A percentile compares a stretch with the other conserved stretches of the same genome.
Conservation (phyloP, 352 stramenopile genomes). For the Phytophthora sp. region DNA sequence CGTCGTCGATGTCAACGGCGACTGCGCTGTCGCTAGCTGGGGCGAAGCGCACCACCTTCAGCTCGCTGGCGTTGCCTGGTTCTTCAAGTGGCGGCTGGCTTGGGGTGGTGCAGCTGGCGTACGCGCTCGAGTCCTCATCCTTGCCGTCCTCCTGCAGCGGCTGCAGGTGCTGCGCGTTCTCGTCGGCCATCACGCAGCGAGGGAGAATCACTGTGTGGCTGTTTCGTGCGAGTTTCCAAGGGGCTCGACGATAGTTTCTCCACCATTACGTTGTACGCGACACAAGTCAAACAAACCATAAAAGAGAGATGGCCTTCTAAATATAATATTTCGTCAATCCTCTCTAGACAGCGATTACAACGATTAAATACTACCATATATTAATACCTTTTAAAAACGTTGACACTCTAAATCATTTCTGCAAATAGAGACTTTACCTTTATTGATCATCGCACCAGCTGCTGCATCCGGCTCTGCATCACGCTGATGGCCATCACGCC, state of each 20-base stretch:
- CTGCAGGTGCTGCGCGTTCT: conserved; percentile 10
- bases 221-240: conserved; percentile 7
- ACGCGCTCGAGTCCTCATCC: conserved; percentile 17
- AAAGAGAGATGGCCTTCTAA: neutral
- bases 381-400: too few relatives aligned
- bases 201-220: neutral
- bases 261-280: neutral
- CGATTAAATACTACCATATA: too few relatives aligned
- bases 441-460: neutral
- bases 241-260: neutral
- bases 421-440: too few relatives aligned
- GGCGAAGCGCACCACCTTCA: conserved; percentile 22
- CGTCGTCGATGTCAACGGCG: conserved; percentile 7
- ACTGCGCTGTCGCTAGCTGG: conserved; percentile 7
- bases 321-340: conserved; percentile 3
- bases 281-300: neutral
- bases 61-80: neutral
- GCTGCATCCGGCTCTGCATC: neutral
- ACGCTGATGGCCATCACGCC: neutral
- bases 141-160: conserved; percentile 23
- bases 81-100: neutral
- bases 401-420: too few relatives aligned
- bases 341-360: neutral
- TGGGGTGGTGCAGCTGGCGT: conserved; percentile 10
- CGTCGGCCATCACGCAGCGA: conserved; percentile 1